These are phyloP conservation scores for Yamadazyma olivae DNA, from an alignment of 805 yeast species.

Conservation along the genomic window DNA sequence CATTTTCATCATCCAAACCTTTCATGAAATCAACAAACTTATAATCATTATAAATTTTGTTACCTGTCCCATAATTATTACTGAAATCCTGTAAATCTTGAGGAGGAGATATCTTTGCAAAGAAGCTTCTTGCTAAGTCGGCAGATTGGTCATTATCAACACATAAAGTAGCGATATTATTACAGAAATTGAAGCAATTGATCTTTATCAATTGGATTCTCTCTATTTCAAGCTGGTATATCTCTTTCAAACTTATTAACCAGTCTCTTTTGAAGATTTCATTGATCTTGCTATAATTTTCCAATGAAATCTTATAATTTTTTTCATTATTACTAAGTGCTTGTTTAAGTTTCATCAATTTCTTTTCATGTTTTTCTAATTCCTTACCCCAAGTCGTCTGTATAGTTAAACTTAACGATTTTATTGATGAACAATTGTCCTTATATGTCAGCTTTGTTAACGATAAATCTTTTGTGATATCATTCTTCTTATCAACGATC, in stretches of 20 bases:
- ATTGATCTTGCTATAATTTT: conserved; percentile 51
- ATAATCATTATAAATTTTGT: conserved; percentile 55
- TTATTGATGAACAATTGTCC: conserved; percentile 54
- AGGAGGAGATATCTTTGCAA: conserved; percentile 66
- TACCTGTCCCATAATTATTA: conserved; percentile 60
- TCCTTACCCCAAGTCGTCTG: conserved; percentile 74
- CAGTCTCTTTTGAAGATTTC: conserved; percentile 72
- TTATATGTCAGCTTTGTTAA: conserved; percentile 49
- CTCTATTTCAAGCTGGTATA: conserved; percentile 70
- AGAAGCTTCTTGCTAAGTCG: conserved; percentile 61
- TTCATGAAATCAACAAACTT: conserved; percentile 57
- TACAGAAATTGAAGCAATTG: conserved; percentile 76
- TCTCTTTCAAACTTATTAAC: conserved; percentile 57
- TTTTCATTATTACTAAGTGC: conserved; percentile 41
- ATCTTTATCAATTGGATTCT: conserved; percentile 66
- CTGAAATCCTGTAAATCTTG: conserved; percentile 58
- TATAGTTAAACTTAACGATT: conserved; percentile 57
- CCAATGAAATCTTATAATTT: conserved; percentile 56
- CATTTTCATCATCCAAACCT: conserved; percentile 30
- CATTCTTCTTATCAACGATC: conserved; percentile 46
- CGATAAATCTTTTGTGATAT: conserved; percentile 33
- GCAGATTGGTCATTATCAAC: conserved; percentile 76
- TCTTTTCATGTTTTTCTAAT: conserved; percentile 55
- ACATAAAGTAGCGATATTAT: conserved; percentile 69
- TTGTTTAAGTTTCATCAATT: conserved; percentile 48